Conservation (phyloP, 345 rosid genomes). For the Diplotaxis tenuifolia region DNA sequence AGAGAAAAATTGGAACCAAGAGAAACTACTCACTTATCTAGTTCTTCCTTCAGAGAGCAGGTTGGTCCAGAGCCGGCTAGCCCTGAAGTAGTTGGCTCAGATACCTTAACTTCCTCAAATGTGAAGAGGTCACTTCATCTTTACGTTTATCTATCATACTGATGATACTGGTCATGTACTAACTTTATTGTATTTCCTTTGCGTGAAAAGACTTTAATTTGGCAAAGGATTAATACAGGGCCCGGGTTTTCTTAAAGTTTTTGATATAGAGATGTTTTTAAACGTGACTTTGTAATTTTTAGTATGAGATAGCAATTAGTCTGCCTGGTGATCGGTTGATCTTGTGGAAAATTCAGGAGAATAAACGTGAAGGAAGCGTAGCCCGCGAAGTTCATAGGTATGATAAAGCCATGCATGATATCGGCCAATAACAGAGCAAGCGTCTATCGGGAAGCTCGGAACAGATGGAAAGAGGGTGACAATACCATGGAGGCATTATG, state of each 20-base stretch:
- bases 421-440: slow-evolving; percentile 41
- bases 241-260: neutral
- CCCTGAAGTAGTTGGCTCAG: slow-evolving; percentile 12
- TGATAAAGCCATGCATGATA: slow-evolving; percentile 43
- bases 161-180: neutral
- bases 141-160: slow-evolving; percentile 14
- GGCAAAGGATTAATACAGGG: neutral
- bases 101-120: slow-evolving; percentile 11
- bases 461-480: slow-evolving; percentile 68
- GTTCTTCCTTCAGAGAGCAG: slow-evolving; percentile 36
- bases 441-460: slow-evolving; percentile 44
- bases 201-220: neutral
- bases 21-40: slow-evolving; percentile 28
- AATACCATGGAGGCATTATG: slow-evolving; percentile 62
- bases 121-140: slow-evolving; percentile 34
- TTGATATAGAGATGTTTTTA: neutral
- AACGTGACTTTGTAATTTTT: neutral
- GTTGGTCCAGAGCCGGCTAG: slow-evolving; percentile 40
- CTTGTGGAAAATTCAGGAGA: slow-evolving; percentile 48
- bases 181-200: neutral
- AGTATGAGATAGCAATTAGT: neutral
- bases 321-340: neutral
- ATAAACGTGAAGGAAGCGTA: slow-evolving; percentile 36
- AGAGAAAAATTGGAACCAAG: slow-evolving; percentile 31
- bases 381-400: slow-evolving; percentile 40